Conservation (phyloP, 2,329 filamentous ascomycete genomes). For the Fusarium goolgardi region DNA sequence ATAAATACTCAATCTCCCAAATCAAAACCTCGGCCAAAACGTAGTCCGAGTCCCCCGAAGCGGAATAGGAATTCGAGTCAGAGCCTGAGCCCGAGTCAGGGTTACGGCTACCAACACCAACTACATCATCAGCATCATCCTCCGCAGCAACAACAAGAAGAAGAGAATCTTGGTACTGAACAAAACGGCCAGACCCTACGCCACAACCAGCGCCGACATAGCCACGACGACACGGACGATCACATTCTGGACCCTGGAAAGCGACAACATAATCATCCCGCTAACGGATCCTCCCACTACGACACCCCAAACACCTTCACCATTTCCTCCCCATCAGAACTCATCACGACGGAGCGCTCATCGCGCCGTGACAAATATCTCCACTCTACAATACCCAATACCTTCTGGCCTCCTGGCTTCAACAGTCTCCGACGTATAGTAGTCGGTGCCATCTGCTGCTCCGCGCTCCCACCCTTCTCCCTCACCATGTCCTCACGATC, state of each 20-base stretch:
- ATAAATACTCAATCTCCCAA: conserved; percentile 54
- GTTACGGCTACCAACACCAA: conserved; percentile 32
- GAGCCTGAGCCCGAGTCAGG: conserved; percentile 34
- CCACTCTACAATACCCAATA: conserved; percentile 49
- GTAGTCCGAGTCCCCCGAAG: conserved; percentile 37
- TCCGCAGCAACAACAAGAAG: conserved; percentile 1
- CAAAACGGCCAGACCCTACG: conserved; percentile 24
- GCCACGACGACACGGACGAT: conserved; percentile 37
- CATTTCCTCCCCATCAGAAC: conserved; percentile 31
- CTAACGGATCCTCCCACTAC: conserved; percentile 19
- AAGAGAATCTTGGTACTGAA: conserved; percentile 9
- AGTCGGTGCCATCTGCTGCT: conserved; percentile 66
- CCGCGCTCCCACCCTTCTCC: conserved; percentile 70
- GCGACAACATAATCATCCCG: conserved; percentile 46
- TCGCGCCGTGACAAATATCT: conserved; percentile 66
- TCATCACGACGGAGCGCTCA: conserved; percentile 46
- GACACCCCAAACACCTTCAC: conserved; percentile 37
- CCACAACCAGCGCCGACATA: conserved; percentile 38
- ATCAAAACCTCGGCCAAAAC: conserved; percentile 40
- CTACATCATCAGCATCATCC: conserved; percentile 29
- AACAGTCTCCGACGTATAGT: conserved; percentile 62
- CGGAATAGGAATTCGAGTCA: conserved; percentile 29
- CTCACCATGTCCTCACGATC: conserved; percentile 64
- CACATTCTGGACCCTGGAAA: conserved; percentile 32
- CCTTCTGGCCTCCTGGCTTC: conserved; percentile 61